These are phyloP conservation scores for Tylopilus orsonianus DNA, from an alignment of 1,284 basidiomycete genomes.

Conservation along the genomic window DNA sequence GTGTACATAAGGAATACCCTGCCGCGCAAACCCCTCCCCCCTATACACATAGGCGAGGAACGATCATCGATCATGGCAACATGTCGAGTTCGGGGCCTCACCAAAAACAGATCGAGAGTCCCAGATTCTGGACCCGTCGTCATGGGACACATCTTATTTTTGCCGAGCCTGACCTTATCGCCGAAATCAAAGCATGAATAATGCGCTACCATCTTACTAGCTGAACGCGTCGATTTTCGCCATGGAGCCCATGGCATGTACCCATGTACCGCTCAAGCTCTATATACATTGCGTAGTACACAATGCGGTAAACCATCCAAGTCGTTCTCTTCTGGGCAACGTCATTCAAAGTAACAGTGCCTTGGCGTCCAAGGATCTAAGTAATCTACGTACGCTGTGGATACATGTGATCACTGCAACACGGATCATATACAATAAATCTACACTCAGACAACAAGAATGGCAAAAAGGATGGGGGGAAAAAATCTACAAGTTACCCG, in stretches of 20 bases:
- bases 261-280: no score
- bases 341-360: not conserved
- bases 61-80: not conserved
- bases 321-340: not conserved
- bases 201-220: no score
- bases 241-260: no score
- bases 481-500: not conserved
- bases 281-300: no score
- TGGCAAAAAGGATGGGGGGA: not conserved
- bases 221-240: no score
- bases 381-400: conserved; percentile 4
- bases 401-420: conserved; percentile 12
- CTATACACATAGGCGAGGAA: no score
- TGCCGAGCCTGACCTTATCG: no score
- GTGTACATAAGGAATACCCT: no score
- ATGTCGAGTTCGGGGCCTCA: no score
- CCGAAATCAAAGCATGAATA: no score
- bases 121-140: not conserved
- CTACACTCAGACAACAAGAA: conserved; percentile 5
- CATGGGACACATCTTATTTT: not conserved
- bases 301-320: not conserved
- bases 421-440: conserved; percentile 16
- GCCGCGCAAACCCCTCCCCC: no score
- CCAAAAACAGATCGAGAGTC: not conserved
- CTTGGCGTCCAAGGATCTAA: not conserved